phyloP scores from a whole-genome alignment of 1,284 basidiomycete genomes.

The Gymnopus androsaceus region DNA sequence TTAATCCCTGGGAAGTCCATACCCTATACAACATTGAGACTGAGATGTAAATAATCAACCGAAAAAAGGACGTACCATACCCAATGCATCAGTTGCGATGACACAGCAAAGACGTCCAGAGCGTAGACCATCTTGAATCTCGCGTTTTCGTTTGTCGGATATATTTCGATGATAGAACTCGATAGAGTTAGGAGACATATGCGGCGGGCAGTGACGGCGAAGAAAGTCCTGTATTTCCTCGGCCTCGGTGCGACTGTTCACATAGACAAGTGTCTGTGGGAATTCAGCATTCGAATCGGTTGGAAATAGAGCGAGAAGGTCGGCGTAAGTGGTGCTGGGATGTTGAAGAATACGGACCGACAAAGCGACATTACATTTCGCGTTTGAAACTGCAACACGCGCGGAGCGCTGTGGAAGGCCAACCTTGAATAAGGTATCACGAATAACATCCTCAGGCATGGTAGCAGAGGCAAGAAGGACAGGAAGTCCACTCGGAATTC shows the following conservation, averaged over 20 bases:
- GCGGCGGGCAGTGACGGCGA: conserved; percentile 6
- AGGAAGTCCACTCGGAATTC: conserved; percentile 19
- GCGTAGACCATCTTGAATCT: neutral
- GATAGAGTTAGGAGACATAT: conserved; percentile 9
- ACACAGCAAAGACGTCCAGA: neutral
- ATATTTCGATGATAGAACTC: conserved; percentile 22
- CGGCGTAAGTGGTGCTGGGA: conserved; percentile 12
- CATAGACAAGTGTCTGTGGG: conserved; percentile 22
- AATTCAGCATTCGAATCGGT: conserved; percentile 1
- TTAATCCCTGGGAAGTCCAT: conserved; percentile 18
- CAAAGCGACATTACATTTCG: conserved; percentile 20
- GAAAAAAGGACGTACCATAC: conserved; percentile 8
- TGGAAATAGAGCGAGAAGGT: conserved; percentile 17
- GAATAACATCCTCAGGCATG: conserved; percentile 16
- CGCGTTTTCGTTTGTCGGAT: neutral
- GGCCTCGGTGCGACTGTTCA: conserved; percentile 6
- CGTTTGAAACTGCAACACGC: conserved; percentile 19
- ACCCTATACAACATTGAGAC: conserved; percentile 2
- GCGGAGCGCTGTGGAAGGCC: conserved; percentile 7
- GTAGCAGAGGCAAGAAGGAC: conserved; percentile 22
- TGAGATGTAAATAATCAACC: neutral
- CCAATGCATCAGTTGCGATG: neutral
- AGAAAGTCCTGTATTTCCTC: conserved; percentile 21
- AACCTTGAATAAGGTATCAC: conserved; percentile 14
- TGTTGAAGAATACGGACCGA: conserved; percentile 22